Evolutionary conservation across 306 rosid genomes (phyloP).

Genomic region (Amphicarpaea edgeworthii): DNA sequence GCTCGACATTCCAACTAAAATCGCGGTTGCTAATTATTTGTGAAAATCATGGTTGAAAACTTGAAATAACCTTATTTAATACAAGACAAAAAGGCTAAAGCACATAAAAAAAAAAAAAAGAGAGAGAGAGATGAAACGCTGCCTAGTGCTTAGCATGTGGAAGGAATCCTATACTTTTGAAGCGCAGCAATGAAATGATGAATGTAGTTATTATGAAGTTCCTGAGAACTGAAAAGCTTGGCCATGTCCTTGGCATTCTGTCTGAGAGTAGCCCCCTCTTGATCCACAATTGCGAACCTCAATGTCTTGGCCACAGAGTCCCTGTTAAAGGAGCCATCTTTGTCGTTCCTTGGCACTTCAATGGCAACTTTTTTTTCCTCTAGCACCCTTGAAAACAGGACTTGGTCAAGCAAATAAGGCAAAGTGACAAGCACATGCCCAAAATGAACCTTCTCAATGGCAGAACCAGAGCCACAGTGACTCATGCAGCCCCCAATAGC

Average conservation of each 20-base stretch:
- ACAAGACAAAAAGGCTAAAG: background rate
- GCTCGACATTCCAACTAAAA: background rate
- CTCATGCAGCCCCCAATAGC: conserved; percentile 59
- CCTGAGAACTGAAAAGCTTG: conserved; percentile 33
- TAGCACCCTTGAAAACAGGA: conserved; percentile 45
- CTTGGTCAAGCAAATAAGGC: conserved; percentile 53
- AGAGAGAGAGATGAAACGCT: background rate
- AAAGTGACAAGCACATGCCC: conserved; percentile 58
- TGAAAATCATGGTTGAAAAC: no score
- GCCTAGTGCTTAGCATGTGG: background rate
- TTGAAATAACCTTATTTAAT: background rate
- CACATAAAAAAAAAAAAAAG: background rate
- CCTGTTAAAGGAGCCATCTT: conserved; percentile 45
- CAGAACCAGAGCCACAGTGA: conserved; percentile 63
- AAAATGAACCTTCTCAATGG: conserved; percentile 55
- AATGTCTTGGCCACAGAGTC: conserved; percentile 39
- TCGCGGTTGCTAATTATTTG: background rate
- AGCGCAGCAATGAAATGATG: conserved; percentile 37
- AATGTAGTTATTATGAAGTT: conserved; percentile 41
- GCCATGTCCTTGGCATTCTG: conserved; percentile 48
- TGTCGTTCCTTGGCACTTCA: conserved; percentile 40
- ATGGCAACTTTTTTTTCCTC: conserved; percentile 51
- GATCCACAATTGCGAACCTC: conserved; percentile 44
- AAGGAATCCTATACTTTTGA: conserved; percentile 23
- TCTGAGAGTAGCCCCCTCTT: conserved; percentile 33